Evolutionary conservation across 306 rosid species (phyloP).

Genomic region (Carpinus viminea): DNA sequence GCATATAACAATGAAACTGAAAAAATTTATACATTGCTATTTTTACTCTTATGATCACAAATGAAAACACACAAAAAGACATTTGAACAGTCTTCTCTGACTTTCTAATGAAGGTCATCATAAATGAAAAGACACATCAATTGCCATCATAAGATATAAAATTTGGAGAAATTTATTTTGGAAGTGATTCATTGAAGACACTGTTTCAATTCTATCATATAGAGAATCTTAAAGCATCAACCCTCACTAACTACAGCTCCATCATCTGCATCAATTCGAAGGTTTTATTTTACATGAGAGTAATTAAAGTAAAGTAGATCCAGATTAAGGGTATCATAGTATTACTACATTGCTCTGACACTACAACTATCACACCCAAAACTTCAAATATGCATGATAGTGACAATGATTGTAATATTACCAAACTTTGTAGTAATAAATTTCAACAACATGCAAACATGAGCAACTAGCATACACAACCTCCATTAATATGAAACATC

Average conservation of each 20-base stretch:
- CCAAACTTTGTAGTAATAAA: too few species aligned
- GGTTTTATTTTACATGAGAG: neutral
- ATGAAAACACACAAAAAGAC: neutral
- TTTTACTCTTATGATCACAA: neutral
- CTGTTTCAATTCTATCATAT: neutral
- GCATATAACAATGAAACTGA: neutral
- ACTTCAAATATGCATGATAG: too few species aligned
- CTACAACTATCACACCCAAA: too few species aligned
- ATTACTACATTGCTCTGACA: too few species aligned
- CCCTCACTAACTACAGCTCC: neutral
- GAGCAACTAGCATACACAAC: too few species aligned
- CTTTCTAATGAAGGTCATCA: neutral
- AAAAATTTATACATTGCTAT: neutral
- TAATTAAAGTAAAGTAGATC: neutral
- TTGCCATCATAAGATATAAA: neutral
- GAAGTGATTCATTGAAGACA: neutral
- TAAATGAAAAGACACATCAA: neutral
- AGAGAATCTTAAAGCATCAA: neutral
- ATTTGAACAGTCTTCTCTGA: neutral
- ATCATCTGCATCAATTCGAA: neutral
- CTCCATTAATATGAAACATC: too few species aligned
- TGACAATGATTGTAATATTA: too few species aligned
- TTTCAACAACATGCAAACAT: too few species aligned
- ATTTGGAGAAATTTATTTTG: neutral
- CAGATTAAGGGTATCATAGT: neutral